Percentiles rank a stretch among this genome's conserved stretches.
These are phyloP conservation scores for Cetradonia linearis DNA, from an alignment of 495 filamentous ascomycete genomes.

Conservation along the genomic window DNA sequence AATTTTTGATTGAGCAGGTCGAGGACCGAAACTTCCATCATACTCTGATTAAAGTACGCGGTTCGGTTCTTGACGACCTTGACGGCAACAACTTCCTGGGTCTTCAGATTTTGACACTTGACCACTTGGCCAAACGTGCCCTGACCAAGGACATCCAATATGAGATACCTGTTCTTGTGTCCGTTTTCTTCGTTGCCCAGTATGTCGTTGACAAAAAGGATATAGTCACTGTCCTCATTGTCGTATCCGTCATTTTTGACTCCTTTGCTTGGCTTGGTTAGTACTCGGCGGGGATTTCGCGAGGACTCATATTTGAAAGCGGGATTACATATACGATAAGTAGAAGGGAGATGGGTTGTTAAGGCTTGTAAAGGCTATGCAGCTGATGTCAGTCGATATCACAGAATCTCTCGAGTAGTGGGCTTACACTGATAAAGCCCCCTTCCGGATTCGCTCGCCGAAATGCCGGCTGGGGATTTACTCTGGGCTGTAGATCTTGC, in stretches of 20 bases:
- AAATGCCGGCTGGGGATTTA: conserved; percentile 80
- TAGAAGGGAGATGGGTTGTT: conserved; percentile 84
- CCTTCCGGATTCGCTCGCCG: conserved; percentile 93
- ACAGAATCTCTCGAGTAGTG: conserved; percentile 9
- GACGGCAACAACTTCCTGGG: conserved; percentile 95
- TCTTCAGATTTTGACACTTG: conserved; percentile 97
- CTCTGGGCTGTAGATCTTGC: conserved; percentile 67
- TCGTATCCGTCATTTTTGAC: conserved; percentile 98
- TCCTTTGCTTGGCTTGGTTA: conserved; percentile 99
- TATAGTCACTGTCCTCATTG: conserved; percentile 99
- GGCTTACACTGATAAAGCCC: conserved; percentile 91
- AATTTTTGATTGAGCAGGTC: conserved; percentile 96
- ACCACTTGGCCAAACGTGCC: conserved; percentile 99
- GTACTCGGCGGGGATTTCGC: conserved; percentile 87
- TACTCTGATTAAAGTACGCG: conserved; percentile 99
- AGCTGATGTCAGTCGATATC: conserved; percentile 8
- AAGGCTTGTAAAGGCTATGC: conserved; percentile 86
- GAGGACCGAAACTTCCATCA: conserved; percentile 99
- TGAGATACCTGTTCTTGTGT: conserved; percentile 98
- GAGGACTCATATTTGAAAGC: conserved; percentile 98
- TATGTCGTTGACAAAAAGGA: conserved; percentile 98
- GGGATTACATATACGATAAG: conserved; percentile 97
- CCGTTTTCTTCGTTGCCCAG: conserved; percentile 94
- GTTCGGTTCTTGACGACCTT: conserved; percentile 99
- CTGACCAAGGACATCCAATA: conserved; percentile 94